These are phyloP conservation scores for Annulohypoxylon nitens DNA, from an alignment of 495 filamentous ascomycete genomes.

Conservation along the genomic window DNA sequence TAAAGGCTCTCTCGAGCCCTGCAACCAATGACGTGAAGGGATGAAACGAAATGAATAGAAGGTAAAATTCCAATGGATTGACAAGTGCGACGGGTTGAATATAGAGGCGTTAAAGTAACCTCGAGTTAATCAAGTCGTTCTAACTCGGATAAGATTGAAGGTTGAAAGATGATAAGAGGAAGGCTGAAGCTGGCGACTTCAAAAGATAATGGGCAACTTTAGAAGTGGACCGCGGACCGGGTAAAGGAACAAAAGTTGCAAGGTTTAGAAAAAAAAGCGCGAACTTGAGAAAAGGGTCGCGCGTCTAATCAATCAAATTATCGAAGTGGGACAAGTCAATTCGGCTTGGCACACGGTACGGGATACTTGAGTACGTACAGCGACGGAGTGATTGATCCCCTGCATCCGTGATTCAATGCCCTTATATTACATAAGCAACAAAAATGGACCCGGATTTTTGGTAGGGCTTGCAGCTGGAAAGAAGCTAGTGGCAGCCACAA, in stretches of 20 bases:
- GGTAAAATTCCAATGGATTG: slow-evolving; percentile 5
- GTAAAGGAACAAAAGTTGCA: slow-evolving; percentile 3
- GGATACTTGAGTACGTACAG: not conserved
- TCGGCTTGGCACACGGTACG: not conserved
- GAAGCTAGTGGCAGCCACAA: slow-evolving; percentile 14
- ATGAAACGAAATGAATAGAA: slow-evolving; percentile 8
- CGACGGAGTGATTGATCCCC: not conserved
- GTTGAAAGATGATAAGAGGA: not conserved
- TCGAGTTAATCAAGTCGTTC: not conserved
- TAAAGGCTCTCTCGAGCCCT: slow-evolving; percentile 25
- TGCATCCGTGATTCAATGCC: not conserved
- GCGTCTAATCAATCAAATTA: slow-evolving; percentile 32
- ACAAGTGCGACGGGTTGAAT: not conserved
- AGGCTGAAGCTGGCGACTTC: not conserved
- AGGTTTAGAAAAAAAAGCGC: slow-evolving; percentile 18
- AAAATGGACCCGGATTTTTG: not conserved
- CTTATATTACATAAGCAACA: not conserved
- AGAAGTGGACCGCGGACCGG: not conserved
- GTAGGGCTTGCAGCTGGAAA: slow-evolving; percentile 9
- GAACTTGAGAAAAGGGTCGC: slow-evolving; percentile 32
- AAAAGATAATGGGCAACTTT: slow-evolving; percentile 7
- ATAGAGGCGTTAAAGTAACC: not conserved
- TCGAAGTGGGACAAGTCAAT: not conserved
- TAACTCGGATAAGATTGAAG: not conserved
- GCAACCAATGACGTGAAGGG: not conserved